Evolutionary conservation across 2,329 filamentous ascomycete genomes (phyloP), one percentile per base, ranked within the genome.

Genomic region (Trichophyton verrucosum): DNA sequence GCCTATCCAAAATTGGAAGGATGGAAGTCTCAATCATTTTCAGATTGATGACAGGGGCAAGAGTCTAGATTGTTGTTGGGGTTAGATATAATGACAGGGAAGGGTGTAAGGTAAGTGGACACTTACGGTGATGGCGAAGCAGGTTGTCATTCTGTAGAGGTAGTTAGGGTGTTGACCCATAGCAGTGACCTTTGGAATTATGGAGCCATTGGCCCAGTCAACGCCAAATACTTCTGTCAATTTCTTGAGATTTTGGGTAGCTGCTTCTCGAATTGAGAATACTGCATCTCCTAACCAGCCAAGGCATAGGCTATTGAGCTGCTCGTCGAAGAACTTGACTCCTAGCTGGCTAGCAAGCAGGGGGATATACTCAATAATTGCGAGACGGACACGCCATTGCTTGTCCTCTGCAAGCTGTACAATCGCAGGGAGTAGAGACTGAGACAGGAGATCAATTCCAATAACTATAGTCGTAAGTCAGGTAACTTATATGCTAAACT

Each of bases 111-210:
- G 56, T 17, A 51, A 42, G n/a, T 17, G 9, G 36, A 17, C 5
- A 82, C 89, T 80, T 82, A 99, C 94, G 68, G 91, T 92, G 67
- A 99, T 95, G 64, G 94, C 94, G 74, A 99, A 99, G 78, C 92
- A 97, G n/a, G 94, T 99, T 8, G 94, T 99, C 94, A 99, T 99
- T 73, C 94, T 85, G 82, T 99, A 99, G 59, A 99, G 86, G 74
- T 99, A 99, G 79, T 99, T 99, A 64, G 92, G 90, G 74, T 99
- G 94, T 72, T 90, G 89, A 63, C 94, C 94, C 94, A 99, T 97
- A 42, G 88, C 89, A 82, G 96, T 94, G 66, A 99, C 94, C 80
- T 97, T 97, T 63, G 94, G 94, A 68, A 99, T 95, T 71, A 99
- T 99, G 55, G 91, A 91, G 73, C 91, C 89, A 74, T 87, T 95